These are phyloP conservation scores for Symmetrospora coprosmae DNA, from an alignment of 768 basidiomycete genomes.

Conservation along the genomic window DNA sequence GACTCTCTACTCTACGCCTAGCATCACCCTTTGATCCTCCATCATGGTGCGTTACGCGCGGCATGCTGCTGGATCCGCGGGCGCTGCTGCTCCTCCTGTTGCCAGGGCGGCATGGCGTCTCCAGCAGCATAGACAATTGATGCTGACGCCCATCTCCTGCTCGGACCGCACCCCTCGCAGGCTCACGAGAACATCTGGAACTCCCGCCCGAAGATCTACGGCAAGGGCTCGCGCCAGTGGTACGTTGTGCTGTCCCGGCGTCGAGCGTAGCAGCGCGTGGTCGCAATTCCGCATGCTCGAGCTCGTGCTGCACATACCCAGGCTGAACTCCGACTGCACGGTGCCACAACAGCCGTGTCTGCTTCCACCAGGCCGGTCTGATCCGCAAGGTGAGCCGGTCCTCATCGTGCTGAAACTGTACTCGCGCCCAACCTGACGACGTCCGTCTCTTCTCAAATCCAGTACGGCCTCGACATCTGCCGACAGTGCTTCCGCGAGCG, in stretches of 20 bases:
- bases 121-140: too few relatives aligned
- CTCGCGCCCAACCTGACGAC: neutral
- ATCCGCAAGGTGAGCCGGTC: conserved; percentile 25
- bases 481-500: conserved; percentile 33
- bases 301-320: too few relatives aligned
- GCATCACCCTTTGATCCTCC: neutral
- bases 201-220: conserved; percentile 20
- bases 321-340: too few relatives aligned
- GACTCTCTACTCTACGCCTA: neutral
- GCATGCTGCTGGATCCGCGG: neutral
- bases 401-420: neutral
- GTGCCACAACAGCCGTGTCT: conserved; percentile 24
- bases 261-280: neutral
- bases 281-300: neutral
- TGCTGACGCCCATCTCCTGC: too few relatives aligned
- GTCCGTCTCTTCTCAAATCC: neutral
- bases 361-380: conserved; percentile 30
- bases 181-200: conserved; percentile 22
- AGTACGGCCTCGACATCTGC: conserved; percentile 31
- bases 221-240: conserved; percentile 22
- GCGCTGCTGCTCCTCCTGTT: too few relatives aligned
- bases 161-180: too few relatives aligned
- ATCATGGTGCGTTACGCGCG: neutral
- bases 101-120: too few relatives aligned
- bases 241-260: neutral